Base-by-base conservation (phyloP, 1,284 basidiomycete genomes). In the Ceratobasidium sp. region DNA sequence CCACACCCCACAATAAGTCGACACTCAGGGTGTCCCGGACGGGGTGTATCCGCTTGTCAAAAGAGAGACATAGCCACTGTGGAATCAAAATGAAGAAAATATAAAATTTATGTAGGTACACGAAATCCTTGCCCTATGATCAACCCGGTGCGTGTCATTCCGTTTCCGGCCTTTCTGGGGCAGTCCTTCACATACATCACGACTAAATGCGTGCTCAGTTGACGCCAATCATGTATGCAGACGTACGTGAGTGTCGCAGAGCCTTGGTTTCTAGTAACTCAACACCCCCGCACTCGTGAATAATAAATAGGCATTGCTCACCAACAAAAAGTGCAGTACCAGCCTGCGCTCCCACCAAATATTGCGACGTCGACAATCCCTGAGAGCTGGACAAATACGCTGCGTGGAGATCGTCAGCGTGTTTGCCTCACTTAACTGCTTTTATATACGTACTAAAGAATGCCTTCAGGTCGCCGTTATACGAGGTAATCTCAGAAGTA, bases 391-490 rank as follows among this genome's bases (percentile, higher is more conserved):
- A 54, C 49, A 56, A 54, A 30, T 62, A 69, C 16, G 58, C 62
- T 47, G n/a, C 29, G 6, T 21, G 29, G 56, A 58, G 39, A 27
- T 19, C 11, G 23, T 27, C 47, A 58, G 44, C 56, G 41, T 58
- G 56, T 21, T 58, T 58, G 44, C 56, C 56, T 39, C 56, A 29
- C 56, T 44, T 36, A 46, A 58, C 13, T 39, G 19, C 3, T 23
- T 27, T 16, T 19, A 44, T 58, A 49, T 19, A 73, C 75, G 39
- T 60, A 78, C 77, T 77, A 67, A 78, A 72, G 75, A 78, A 78
- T 1, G 75, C 74, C 59, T 77, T 77, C 42, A 78, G 74, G 49
- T 79, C 77, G 23, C 73, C 70, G 62, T 75, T 76, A 71, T 77
- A 78, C 72, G 73, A 75, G 29, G 75, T 77, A 52, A 77, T 77